phyloP scores from a whole-genome alignment of 768 basidiomycete species.

The Russula sp. region DNA sequence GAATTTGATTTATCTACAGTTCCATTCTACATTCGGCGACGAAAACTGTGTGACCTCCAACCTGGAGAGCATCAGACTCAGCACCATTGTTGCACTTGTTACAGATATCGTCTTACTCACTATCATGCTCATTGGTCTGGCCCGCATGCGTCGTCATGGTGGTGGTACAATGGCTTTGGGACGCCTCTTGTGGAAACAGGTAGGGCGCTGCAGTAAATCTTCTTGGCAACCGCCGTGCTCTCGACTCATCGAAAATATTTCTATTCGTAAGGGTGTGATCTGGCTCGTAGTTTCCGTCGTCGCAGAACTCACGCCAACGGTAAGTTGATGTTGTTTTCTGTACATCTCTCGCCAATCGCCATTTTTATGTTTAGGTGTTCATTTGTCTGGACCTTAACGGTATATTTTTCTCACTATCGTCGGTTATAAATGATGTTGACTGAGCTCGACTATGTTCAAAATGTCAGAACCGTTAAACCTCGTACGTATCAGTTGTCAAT shows the following conservation, averaged over 20 bases:
- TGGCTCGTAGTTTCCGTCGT: not conserved
- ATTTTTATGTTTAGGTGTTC: not conserved
- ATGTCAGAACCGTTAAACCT: not conserved
- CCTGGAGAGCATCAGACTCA: not conserved
- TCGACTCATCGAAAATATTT: not conserved
- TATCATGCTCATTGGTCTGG: conserved; percentile 1
- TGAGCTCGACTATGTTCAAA: not conserved
- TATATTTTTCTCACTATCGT: not conserved
- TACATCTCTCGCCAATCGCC: not conserved
- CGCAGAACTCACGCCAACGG: not conserved
- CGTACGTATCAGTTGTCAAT: not conserved
- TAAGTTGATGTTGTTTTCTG: not conserved
- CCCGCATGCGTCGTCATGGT: not conserved
- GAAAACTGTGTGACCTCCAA: not conserved
- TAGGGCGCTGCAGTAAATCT: not conserved
- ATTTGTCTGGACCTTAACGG: not conserved
- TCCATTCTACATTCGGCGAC: not conserved
- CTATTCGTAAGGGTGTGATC: not conserved
- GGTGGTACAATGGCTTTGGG: not conserved
- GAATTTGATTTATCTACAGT: not conserved
- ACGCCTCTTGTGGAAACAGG: conserved; percentile 6
- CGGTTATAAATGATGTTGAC: not conserved
- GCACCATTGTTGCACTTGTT: not conserved
- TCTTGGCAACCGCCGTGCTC: not conserved
- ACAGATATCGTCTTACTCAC: not conserved